phyloP scores from a whole-genome alignment of 2,329 filamentous ascomycete genomes.

The Diatrype stigma region DNA sequence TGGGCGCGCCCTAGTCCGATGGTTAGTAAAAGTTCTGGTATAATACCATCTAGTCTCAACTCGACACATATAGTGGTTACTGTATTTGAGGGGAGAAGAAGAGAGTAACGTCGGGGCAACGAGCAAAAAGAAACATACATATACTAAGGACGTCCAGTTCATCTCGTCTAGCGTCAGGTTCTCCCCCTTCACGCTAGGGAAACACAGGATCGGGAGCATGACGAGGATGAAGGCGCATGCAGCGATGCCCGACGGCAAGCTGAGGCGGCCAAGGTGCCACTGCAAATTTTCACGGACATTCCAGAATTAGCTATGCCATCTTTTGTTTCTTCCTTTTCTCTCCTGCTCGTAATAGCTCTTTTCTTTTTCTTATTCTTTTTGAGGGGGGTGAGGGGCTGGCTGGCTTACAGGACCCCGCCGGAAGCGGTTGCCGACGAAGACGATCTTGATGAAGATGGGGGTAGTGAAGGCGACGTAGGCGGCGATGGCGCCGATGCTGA shows the following conservation, averaged over 20 bases:
- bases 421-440: slow-evolving; percentile 59
- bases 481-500: slow-evolving; percentile 65
- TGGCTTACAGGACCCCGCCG: slow-evolving; percentile 48
- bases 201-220: slow-evolving; percentile 65
- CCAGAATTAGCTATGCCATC: no score
- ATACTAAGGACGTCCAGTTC: slow-evolving; percentile 68
- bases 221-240: slow-evolving; percentile 58
- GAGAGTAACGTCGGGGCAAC: neutral
- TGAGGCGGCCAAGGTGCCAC: slow-evolving; percentile 62
- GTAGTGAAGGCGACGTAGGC: slow-evolving; percentile 60
- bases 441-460: slow-evolving; percentile 55
- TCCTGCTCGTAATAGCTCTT: no score
- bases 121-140: slow-evolving; percentile 17
- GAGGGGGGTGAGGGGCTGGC: no score
- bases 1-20: slow-evolving; percentile 49
- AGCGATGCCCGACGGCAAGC: slow-evolving; percentile 50
- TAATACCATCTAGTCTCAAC: neutral
- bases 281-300: no score
- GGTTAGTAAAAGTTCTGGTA: neutral
- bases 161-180: slow-evolving; percentile 49
- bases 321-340: no score
- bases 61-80: no score
- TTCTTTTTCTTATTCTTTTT: no score
- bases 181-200: slow-evolving; percentile 53
- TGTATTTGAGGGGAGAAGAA: neutral